Evolutionary conservation across 768 basidiomycete genomes (phyloP).

Genomic region (Trametes meyenii): DNA sequence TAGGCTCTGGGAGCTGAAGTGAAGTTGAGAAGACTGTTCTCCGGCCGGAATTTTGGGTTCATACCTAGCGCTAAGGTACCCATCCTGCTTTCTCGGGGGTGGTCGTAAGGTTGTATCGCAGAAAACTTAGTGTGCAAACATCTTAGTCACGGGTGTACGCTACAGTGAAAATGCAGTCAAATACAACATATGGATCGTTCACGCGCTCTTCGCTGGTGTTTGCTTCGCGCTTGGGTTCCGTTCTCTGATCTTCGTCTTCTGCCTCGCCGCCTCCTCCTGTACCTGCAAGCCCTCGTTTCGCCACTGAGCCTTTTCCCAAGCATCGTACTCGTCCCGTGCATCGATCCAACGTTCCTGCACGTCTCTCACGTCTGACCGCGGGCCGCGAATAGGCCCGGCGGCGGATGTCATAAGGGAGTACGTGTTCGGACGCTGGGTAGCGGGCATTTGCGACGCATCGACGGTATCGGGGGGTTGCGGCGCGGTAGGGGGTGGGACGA

Average conservation of each 20-base stretch:
- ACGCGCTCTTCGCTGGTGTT: no score
- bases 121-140: no score
- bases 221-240: constrained; percentile 3
- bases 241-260: constrained; percentile 32
- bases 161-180: no score
- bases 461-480: constrained; percentile 37
- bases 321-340: constrained; percentile 78
- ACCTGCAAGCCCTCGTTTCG: constrained; percentile 67
- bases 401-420: constrained; percentile 71
- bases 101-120: no score
- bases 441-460: constrained; percentile 37
- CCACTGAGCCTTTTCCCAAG: constrained; percentile 79
- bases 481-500: constrained; percentile 57
- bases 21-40: no score
- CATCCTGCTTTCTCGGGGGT: no score
- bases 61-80: no score
- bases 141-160: no score
- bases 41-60: no score
- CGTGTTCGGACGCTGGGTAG: constrained; percentile 60
- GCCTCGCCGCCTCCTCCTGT: constrained; percentile 43
- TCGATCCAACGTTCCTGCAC: constrained; percentile 97
- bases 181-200: no score
- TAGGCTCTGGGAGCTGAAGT: no score
- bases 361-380: constrained; percentile 61
- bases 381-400: constrained; percentile 53